A percentile compares a stretch with the other conserved stretches of the same genome.
phyloP scores from a whole-genome alignment of 306 rosid species.

The Pyrus betulifolia region DNA sequence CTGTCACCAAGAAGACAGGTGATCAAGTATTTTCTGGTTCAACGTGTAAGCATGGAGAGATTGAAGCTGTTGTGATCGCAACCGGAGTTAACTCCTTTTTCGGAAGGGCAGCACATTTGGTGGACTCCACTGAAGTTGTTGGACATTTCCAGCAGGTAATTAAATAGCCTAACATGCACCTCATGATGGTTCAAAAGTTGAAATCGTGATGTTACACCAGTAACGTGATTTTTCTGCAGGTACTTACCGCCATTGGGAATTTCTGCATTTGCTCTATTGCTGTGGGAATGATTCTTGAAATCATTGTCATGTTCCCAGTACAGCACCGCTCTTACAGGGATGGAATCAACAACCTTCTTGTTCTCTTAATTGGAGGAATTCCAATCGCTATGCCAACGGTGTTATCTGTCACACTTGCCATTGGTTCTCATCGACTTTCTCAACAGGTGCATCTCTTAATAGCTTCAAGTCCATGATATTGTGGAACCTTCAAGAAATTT shows the following conservation, averaged over 20 bases:
- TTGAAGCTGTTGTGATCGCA: constrained; percentile 85
- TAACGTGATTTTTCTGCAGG: constrained; percentile 38
- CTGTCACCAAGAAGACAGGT: constrained; percentile 73
- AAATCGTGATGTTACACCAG: neutral
- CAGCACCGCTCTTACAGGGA: constrained; percentile 74
- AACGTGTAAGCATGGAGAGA: constrained; percentile 84
- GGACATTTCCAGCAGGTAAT: constrained; percentile 83
- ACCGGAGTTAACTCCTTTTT: constrained; percentile 77
- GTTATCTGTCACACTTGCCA: constrained; percentile 85
- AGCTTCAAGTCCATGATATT: neutral
- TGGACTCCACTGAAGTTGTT: constrained; percentile 57
- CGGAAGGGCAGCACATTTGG: constrained; percentile 81
- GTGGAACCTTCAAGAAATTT: neutral
- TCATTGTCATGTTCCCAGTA: constrained; percentile 74
- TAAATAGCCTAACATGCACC: neutral
- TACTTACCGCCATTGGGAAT: constrained; percentile 78
- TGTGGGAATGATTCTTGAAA: constrained; percentile 79
- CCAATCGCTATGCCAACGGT: constrained; percentile 98
- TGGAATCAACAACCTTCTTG: constrained; percentile 90
- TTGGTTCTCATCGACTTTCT: constrained; percentile 84
- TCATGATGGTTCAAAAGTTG: neutral
- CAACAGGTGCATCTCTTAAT: constrained; percentile 54
- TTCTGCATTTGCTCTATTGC: constrained; percentile 93
- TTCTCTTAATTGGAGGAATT: constrained; percentile 87
- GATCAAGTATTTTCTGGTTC: constrained; percentile 79